Evolutionary conservation across 352 stramenopile genomes (phyloP).

Genomic region (Peronospora belbahrii): DNA sequence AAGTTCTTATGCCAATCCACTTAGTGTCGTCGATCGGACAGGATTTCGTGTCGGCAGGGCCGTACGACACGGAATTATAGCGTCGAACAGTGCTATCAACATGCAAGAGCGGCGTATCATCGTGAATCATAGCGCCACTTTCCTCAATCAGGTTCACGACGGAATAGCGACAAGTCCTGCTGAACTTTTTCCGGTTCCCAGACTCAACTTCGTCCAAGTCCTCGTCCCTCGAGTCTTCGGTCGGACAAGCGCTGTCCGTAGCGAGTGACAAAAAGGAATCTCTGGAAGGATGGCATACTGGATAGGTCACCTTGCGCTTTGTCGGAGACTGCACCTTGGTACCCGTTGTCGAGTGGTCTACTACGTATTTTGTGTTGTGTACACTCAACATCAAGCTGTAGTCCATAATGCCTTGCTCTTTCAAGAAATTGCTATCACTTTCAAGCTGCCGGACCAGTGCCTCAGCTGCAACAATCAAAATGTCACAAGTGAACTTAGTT

Average conservation of each 20-base stretch:
- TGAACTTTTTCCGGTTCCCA: constrained; percentile 45
- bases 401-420: constrained; percentile 82
- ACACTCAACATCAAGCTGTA: constrained; percentile 84
- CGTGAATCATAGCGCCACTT: constrained; percentile 17
- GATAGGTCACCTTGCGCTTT: constrained; percentile 66
- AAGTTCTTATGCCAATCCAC: constrained; percentile 52
- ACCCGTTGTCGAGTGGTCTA: constrained; percentile 48
- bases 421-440: constrained; percentile 66
- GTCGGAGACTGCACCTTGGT: constrained; percentile 41
- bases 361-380: constrained; percentile 78
- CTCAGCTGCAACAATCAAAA: constrained; percentile 23
- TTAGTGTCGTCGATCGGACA: constrained; percentile 22
- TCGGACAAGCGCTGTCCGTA: constrained; percentile 25
- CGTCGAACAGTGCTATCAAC: constrained; percentile 10
- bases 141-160: constrained; percentile 50
- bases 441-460: constrained; percentile 60
- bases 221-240: constrained; percentile 39
- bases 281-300: constrained; percentile 53
- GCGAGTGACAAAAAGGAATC: constrained; percentile 37
- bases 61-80: constrained; percentile 49
- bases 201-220: constrained; percentile 50
- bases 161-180: constrained; percentile 65
- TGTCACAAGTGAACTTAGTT: constrained; percentile 3
- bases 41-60: constrained; percentile 15
- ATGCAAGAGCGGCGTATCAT: constrained; percentile 41